These are phyloP conservation scores for Hordeum vulgare DNA, from an alignment of 176 grass and related monocot genomes.

Conservation along the genomic window MorexV3_pseudomolecules_assembly NC_058519.1:418609849-418610348, in stretches of 20 bases:
- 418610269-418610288: not conserved
- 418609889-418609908: not conserved
- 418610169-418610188: not conserved
- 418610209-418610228: not conserved
- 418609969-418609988: not conserved
- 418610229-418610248: not conserved
- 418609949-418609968: not conserved
- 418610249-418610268: not conserved
- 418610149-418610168: not conserved
- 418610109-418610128: not conserved
- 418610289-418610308: not conserved
- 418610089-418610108: not conserved
- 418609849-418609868: not conserved
- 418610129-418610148: not conserved
- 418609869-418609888: not conserved
- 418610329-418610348: not conserved
- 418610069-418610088: fast-evolving
- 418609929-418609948: not conserved
- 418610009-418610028: not conserved
- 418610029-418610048: not conserved
- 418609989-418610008: not conserved
- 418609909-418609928: not conserved
- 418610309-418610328: not conserved
- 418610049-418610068: not conserved
- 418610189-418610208: not conserved